phyloP scores from a whole-genome alignment of 768 basidiomycete species.

The Panellus pusillus region DNA sequence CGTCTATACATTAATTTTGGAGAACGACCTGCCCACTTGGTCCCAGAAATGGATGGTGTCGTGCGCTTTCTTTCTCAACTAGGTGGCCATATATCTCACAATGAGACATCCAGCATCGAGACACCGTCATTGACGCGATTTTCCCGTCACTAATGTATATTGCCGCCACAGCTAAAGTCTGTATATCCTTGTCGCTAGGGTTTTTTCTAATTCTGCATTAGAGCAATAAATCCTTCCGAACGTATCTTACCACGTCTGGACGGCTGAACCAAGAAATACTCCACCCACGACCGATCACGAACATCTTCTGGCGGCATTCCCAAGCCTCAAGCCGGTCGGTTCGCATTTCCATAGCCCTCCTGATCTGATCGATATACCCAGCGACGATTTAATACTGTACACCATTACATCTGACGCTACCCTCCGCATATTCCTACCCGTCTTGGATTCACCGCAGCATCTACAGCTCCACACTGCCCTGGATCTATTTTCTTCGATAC shows the following conservation, averaged over 20 bases:
- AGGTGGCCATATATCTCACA: slow-evolving; percentile 3
- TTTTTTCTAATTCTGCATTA: slow-evolving; percentile 28
- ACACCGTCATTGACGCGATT: slow-evolving; percentile 57
- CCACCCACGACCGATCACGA: slow-evolving; percentile 73
- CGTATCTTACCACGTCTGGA: slow-evolving; percentile 75
- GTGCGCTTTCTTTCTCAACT: slow-evolving; percentile 39
- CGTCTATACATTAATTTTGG: slow-evolving; percentile 74
- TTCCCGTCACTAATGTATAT: slow-evolving; percentile 78
- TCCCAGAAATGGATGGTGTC: slow-evolving; percentile 70
- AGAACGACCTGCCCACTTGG: slow-evolving; percentile 85
- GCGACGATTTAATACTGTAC: slow-evolving; percentile 77
- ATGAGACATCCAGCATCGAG: slow-evolving; percentile 38
- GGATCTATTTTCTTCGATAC: slow-evolving; percentile 65
- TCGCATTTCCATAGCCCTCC: slow-evolving; percentile 8
- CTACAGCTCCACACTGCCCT: slow-evolving; percentile 83
- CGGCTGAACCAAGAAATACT: slow-evolving; percentile 64
- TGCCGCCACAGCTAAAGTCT: slow-evolving; percentile 60
- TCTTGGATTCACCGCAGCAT: slow-evolving; percentile 80
- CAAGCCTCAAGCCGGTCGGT: slow-evolving; percentile 64
- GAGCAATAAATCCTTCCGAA: slow-evolving; percentile 57
- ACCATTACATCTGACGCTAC: slow-evolving; percentile 83
- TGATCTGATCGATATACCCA: slow-evolving; percentile 25
- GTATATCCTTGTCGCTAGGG: slow-evolving; percentile 19
- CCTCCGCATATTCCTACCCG: slow-evolving; percentile 82
- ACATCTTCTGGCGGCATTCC: slow-evolving; percentile 73